phyloP scores from a whole-genome alignment of 768 basidiomycete genomes.

The Pisolithus tinctorius region DNA sequence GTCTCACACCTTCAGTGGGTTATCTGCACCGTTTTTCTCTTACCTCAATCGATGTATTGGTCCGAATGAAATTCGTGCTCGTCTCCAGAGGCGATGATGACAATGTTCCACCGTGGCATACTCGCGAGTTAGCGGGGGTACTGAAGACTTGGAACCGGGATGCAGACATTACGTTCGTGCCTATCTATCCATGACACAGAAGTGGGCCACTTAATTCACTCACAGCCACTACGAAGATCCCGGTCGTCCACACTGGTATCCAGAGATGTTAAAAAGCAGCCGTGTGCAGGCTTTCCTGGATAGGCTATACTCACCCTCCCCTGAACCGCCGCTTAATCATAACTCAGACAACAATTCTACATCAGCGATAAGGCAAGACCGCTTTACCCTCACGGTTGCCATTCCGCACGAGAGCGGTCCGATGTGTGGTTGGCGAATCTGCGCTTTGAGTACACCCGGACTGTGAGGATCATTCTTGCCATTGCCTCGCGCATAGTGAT shows the following conservation, averaged over 20 bases:
- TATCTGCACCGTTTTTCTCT: too few relatives aligned
- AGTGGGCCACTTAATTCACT: background rate
- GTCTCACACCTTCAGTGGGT: slow-evolving; percentile 8
- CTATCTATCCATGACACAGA: background rate
- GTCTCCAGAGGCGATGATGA: slow-evolving; percentile 62
- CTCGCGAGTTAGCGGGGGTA: slow-evolving; percentile 55
- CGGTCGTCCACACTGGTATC: slow-evolving; percentile 66
- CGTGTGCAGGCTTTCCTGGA: slow-evolving; percentile 54
- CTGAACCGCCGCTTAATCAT: background rate
- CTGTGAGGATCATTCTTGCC: slow-evolving; percentile 38
- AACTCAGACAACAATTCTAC: background rate
- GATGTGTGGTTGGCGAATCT: slow-evolving; percentile 63
- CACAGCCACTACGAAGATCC: slow-evolving; percentile 56
- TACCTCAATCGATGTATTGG: background rate
- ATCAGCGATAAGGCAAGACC: background rate
- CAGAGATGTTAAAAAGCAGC: slow-evolving; percentile 46
- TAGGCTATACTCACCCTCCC: slow-evolving; percentile 11
- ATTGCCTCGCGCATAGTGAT: slow-evolving; percentile 1
- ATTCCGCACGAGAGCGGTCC: slow-evolving; percentile 64
- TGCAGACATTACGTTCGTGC: slow-evolving; percentile 46
- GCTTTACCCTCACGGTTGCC: slow-evolving; percentile 69
- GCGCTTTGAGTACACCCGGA: slow-evolving; percentile 56
- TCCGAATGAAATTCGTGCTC: background rate
- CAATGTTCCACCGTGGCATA: slow-evolving; percentile 87
- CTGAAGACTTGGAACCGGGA: slow-evolving; percentile 51